Percentiles rank a stretch among this genome's conserved stretches.
phyloP scores from a whole-genome alignment of 805 yeast genomes.

The Saccharomycopsis fodiens region DNA sequence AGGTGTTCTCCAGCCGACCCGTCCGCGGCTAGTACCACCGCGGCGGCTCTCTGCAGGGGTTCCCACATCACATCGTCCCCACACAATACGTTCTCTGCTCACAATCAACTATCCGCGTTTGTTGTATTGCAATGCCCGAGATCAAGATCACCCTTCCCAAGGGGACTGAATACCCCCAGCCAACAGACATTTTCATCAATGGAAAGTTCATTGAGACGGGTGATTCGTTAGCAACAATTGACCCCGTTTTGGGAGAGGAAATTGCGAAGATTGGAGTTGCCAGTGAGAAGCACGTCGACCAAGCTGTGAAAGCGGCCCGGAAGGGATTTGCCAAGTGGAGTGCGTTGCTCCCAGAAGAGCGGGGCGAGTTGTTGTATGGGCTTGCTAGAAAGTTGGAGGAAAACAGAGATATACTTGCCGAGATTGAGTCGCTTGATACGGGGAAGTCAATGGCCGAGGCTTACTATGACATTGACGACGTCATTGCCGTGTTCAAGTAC shows the following conservation, averaged over 20 bases:
- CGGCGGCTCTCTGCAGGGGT: too few species aligned
- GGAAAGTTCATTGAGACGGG: constrained; percentile 52
- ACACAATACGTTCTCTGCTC: too few species aligned
- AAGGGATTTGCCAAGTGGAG: constrained; percentile 44
- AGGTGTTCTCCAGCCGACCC: too few species aligned
- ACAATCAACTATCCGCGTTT: too few species aligned
- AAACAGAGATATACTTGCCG: constrained; percentile 43
- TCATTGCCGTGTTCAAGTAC: constrained; percentile 50
- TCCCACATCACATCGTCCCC: too few species aligned
- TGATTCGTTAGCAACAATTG: constrained; percentile 23
- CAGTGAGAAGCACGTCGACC: constrained; percentile 41
- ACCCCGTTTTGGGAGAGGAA: constrained; percentile 48
- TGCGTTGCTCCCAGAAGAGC: constrained; percentile 36
- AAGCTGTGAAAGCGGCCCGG: constrained; percentile 46
- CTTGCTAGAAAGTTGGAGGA: constrained; percentile 43
- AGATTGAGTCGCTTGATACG: constrained; percentile 50
- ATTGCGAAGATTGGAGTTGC: constrained; percentile 47
- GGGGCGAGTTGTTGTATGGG: constrained; percentile 40
- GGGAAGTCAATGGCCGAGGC: constrained; percentile 55
- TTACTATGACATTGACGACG: constrained; percentile 49
- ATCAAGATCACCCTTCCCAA: constrained; percentile 40
- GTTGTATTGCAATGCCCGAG: not conserved
- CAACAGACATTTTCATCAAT: constrained; percentile 60
- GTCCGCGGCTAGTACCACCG: too few species aligned
- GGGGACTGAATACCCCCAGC: constrained; percentile 47